phyloP scores from a whole-genome alignment of 305 asterid species.

The Fraxinus albicans region DNA sequence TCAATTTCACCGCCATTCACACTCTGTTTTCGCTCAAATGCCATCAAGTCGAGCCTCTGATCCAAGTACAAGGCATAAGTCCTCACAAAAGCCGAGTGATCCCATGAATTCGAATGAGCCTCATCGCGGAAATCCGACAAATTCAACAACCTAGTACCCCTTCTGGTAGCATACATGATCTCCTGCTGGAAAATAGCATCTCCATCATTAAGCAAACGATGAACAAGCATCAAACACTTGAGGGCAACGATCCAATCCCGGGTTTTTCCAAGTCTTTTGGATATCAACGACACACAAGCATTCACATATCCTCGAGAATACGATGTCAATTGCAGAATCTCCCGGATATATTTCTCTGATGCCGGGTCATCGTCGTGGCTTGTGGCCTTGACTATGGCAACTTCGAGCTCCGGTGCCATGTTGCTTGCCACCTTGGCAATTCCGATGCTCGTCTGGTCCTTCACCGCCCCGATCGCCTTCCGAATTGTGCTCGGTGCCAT shows the following conservation, averaged over 20 bases:
- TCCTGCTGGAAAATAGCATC: slow-evolving; percentile 65
- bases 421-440: slow-evolving; percentile 80
- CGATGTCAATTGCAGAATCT: slow-evolving; percentile 66
- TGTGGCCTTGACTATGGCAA: slow-evolving; percentile 81
- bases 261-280: slow-evolving; percentile 68
- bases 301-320: slow-evolving; percentile 62
- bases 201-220: slow-evolving; percentile 72
- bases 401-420: slow-evolving; percentile 82
- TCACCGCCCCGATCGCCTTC: slow-evolving; percentile 88
- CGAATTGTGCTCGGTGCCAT: slow-evolving; percentile 85
- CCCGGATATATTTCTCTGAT: slow-evolving; percentile 68
- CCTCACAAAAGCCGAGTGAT: slow-evolving; percentile 81
- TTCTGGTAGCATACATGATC: slow-evolving; percentile 69
- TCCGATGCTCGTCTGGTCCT: slow-evolving; percentile 89
- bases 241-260: slow-evolving; percentile 90
- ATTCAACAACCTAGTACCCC: slow-evolving; percentile 71
- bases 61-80: slow-evolving; percentile 74
- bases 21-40: slow-evolving; percentile 54
- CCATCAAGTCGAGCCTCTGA: slow-evolving; percentile 75
- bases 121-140: slow-evolving; percentile 81
- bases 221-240: slow-evolving; percentile 74
- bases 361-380: slow-evolving; percentile 86
- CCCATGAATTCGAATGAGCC: slow-evolving; percentile 88
- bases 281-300: slow-evolving; percentile 65
- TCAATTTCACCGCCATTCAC: slow-evolving; percentile 39